Base-by-base conservation (phyloP, 208 protist genomes). In the Trypanosomatidae sp. region DNA sequence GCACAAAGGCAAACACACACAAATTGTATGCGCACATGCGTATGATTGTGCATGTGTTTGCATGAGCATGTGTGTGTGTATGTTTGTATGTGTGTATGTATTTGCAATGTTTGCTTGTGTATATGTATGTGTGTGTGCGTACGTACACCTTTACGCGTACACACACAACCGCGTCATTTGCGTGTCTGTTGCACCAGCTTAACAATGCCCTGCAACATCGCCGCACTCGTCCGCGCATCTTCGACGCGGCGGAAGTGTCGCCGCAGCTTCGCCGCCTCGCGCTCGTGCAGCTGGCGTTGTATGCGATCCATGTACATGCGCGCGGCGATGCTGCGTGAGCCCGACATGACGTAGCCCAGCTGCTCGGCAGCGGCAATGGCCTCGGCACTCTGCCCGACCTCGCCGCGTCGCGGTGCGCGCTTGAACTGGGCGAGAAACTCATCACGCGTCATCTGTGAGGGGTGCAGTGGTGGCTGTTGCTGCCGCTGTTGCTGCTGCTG, bases 281-380 rank as follows among this genome's bases (percentile, higher is more conserved):
- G 74, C 59, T 92, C 84, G 57, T 92, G 84, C n/a, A 92, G 61
- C 45, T 92, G 81, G 15, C 77, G 74, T 60, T 92, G 84, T 21
- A 89, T 72, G 48, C 71, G 64, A 48, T 89, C 73, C 16, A 92
- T 64, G 63, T 89, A 92, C 55, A 85, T 69, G 48, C 84, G 70
- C 19, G 76, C 66, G 20, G 66, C 79, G 15, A 69, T 78, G 52
- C 78, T 88, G 49, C 77, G 76, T n/a, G 84, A 89, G 39, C 84
- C 84, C 22, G 76, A 88, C 84, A 92, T 92, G 45, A 92, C 84
- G 63, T 92, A 92, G 41, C 84, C 84, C 33, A 92, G 66, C 53
- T 74, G 52, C 56, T 92, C 72, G 6, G 84, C 84, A 13, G 57
- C 61, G 27, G 73, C 66, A 33, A 92, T 86, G 43, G 74, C 66